These are phyloP conservation scores for Cercospora sp. DNA, from an alignment of 2,329 filamentous ascomycete species.

Conservation along the genomic window DNA sequence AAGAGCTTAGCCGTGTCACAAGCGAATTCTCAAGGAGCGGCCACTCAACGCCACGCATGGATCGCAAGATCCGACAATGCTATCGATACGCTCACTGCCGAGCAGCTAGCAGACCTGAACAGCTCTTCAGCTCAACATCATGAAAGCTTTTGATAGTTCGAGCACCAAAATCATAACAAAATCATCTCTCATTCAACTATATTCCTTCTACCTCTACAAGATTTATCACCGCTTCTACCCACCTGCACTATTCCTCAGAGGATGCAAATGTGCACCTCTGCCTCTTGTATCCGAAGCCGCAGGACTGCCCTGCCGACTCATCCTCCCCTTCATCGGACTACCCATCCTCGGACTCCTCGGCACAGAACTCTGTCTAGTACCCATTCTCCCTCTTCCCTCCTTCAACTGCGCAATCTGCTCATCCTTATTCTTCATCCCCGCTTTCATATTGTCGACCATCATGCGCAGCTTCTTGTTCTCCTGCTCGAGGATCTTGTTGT, in stretches of 20 bases:
- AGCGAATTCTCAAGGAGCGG: too few relatives aligned
- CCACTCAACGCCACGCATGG: too few relatives aligned
- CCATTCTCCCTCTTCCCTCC: slow-evolving; percentile 38
- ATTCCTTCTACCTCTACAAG: neutral
- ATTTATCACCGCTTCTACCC: neutral
- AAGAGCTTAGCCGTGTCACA: too few relatives aligned
- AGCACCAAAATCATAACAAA: neutral
- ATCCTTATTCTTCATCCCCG: slow-evolving; percentile 35
- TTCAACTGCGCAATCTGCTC: slow-evolving; percentile 40
- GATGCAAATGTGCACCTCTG: slow-evolving; percentile 25
- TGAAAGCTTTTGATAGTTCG: neutral
- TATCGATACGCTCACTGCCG: too few relatives aligned
- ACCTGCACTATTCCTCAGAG: slow-evolving; percentile 23
- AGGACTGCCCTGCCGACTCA: slow-evolving; percentile 37
- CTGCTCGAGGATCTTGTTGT: slow-evolving; percentile 25
- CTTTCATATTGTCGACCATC: slow-evolving; percentile 33
- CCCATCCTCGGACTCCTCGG: slow-evolving; percentile 40
- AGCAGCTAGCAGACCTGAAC: neutral
- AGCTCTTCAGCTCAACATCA: neutral
- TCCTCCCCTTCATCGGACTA: slow-evolving; percentile 34
- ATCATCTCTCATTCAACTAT: neutral
- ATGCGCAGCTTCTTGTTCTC: slow-evolving; percentile 35
- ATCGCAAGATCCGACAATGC: too few relatives aligned
- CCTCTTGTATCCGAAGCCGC: slow-evolving; percentile 22
- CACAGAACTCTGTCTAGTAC: slow-evolving; percentile 40